Conservation (phyloP, 768 basidiomycete species). For the Russula brevipes region DNA sequence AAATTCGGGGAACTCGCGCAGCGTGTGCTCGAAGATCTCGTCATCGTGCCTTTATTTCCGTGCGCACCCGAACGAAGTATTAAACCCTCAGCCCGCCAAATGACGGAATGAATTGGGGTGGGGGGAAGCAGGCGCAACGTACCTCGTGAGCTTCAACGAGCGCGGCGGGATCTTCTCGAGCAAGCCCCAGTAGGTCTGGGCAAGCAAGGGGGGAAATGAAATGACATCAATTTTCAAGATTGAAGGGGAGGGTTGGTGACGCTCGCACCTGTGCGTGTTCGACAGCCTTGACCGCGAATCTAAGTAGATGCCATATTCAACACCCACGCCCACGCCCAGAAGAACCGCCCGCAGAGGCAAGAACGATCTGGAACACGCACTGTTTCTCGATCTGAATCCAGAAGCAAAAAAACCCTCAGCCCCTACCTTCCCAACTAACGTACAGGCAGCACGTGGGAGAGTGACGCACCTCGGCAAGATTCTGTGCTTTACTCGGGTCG, state of each 20-base stretch:
- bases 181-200: conserved; percentile 91
- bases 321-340: too few relatives aligned
- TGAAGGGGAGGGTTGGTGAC: not conserved
- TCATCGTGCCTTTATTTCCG: conserved; percentile 56
- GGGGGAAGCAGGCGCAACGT: not conserved
- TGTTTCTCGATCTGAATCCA: conserved; percentile 86
- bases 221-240: conserved; percentile 1
- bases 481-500: conserved; percentile 89
- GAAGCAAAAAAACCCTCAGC: not conserved
- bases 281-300: conserved; percentile 91
- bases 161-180: conserved; percentile 74
- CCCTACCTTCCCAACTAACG: not conserved
- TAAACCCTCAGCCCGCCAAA: not conserved
- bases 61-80: not conserved
- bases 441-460: not conserved
- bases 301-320: conserved; percentile 26
- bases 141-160: conserved; percentile 81
- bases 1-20: conserved; percentile 77
- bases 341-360: not conserved
- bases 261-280: conserved; percentile 87
- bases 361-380: conserved; percentile 41
- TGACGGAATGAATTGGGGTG: not conserved
- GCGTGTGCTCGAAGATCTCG: conserved; percentile 78
- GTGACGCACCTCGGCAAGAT: conserved; percentile 67
- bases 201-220: too few relatives aligned